Conservation (phyloP, 2,329 filamentous ascomycete genomes). For the Penicillium hesseltinei region DNA sequence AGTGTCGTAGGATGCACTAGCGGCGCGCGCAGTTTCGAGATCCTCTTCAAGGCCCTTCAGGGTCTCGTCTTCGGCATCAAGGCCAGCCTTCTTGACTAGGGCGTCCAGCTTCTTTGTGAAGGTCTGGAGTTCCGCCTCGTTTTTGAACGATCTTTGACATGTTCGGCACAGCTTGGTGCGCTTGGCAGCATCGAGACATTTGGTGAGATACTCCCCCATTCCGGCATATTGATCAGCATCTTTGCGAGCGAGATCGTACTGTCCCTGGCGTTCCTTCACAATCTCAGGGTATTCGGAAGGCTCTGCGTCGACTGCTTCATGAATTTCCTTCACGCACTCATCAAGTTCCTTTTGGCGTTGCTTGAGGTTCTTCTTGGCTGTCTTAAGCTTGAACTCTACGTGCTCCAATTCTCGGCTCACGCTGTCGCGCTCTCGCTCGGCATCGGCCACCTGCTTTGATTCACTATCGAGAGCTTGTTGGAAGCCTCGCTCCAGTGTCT, state of each 20-base stretch:
- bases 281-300: slow-evolving; percentile 52
- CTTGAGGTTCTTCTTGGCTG: slow-evolving; percentile 61
- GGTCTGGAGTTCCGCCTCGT: slow-evolving; percentile 58
- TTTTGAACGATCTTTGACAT: slow-evolving; percentile 68
- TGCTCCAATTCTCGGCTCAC: slow-evolving; percentile 72
- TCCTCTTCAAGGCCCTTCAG: slow-evolving; percentile 63
- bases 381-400: slow-evolving; percentile 69
- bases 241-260: slow-evolving; percentile 54
- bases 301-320: slow-evolving; percentile 56
- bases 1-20: slow-evolving; percentile 68
- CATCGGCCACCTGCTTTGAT: slow-evolving; percentile 58
- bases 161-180: slow-evolving; percentile 72
- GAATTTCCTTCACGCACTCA: slow-evolving; percentile 61
- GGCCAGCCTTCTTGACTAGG: slow-evolving; percentile 51
- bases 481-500: slow-evolving; percentile 69
- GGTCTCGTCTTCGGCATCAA: slow-evolving; percentile 60
- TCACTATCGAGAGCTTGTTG: slow-evolving; percentile 62
- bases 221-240: slow-evolving; percentile 68
- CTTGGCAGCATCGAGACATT: slow-evolving; percentile 64
- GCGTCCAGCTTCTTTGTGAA: slow-evolving; percentile 65
- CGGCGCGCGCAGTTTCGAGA: slow-evolving; percentile 61
- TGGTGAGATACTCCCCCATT: slow-evolving; percentile 68
- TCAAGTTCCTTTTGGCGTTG: slow-evolving; percentile 63
- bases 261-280: slow-evolving; percentile 52
- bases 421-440: slow-evolving; percentile 68